A percentile compares a stretch with the other conserved stretches of the same genome.
These are phyloP conservation scores for Verticillium albo-atrum DNA, from an alignment of 2,329 filamentous ascomycete species.

Conservation along the genomic window DNA sequence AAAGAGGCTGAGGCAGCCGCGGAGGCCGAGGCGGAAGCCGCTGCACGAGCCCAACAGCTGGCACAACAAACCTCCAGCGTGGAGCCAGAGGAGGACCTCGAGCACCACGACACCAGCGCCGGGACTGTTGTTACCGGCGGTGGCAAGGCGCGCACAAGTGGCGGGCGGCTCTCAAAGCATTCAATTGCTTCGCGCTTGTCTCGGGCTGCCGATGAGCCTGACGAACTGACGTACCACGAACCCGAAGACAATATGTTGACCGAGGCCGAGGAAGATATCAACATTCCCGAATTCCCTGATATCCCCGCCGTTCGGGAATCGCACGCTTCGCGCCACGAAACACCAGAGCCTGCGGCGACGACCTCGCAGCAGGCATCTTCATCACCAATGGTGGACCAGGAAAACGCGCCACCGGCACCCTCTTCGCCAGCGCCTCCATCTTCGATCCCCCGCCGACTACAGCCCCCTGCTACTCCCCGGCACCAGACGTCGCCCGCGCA, in stretches of 20 bases:
- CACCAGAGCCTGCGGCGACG: slow-evolving; percentile 7
- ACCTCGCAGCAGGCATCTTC: not conserved
- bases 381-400: slow-evolving; percentile 4
- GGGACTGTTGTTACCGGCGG: slow-evolving; percentile 23
- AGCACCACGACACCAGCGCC: slow-evolving; percentile 15
- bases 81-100: not conserved
- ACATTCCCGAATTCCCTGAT: not conserved
- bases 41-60: not conserved
- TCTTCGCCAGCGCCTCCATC: slow-evolving; percentile 11
- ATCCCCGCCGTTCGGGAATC: slow-evolving; percentile 5
- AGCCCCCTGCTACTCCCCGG: slow-evolving; percentile 38
- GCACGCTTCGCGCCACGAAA: slow-evolving; percentile 10
- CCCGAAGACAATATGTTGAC: slow-evolving; percentile 5
- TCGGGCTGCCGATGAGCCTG: slow-evolving; percentile 13
- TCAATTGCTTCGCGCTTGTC: slow-evolving; percentile 22
- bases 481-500: slow-evolving; percentile 37
- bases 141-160: slow-evolving; percentile 20
- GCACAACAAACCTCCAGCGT: not conserved
- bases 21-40: not conserved
- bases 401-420: slow-evolving; percentile 17
- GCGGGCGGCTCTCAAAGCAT: slow-evolving; percentile 24
- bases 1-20: not conserved
- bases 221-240: slow-evolving; percentile 14
- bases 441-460: slow-evolving; percentile 6
- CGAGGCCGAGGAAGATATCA: slow-evolving; percentile 3